Percentiles rank a stretch among this genome's conserved stretches.
Conservation (phyloP, 495 filamentous ascomycete genomes). For the Cudoniella acicularis region DNA sequence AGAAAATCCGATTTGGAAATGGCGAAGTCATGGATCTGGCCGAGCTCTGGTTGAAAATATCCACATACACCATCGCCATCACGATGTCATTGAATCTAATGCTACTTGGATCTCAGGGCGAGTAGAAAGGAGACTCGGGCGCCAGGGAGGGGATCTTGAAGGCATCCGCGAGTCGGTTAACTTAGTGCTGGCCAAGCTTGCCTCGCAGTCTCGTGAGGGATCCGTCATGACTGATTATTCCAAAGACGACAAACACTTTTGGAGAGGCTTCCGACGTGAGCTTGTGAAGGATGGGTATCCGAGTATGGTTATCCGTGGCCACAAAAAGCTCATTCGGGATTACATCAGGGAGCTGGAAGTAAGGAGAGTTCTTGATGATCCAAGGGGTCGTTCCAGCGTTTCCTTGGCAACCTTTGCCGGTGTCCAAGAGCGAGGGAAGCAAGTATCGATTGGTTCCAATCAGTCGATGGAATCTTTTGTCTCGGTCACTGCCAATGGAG, state of each 20-base stretch:
- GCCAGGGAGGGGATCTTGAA: not conserved
- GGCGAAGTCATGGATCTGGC: not conserved
- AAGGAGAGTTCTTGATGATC: slow-evolving; percentile 13
- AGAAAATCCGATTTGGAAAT: slow-evolving; percentile 9
- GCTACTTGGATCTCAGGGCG: not conserved
- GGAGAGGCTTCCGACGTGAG: slow-evolving; percentile 12
- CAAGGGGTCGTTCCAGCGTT: not conserved
- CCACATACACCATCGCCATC: slow-evolving; percentile 5
- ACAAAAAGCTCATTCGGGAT: slow-evolving; percentile 12
- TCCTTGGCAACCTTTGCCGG: not conserved
- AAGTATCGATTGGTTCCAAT: too few species aligned
- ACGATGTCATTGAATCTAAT: not conserved
- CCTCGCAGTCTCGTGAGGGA: not conserved
- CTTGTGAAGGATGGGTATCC: slow-evolving; percentile 9
- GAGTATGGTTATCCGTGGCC: not conserved
- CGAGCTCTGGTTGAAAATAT: slow-evolving; percentile 4
- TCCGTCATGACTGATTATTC: slow-evolving; percentile 6
- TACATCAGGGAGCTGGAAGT: slow-evolving; percentile 15
- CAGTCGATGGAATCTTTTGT: too few species aligned
- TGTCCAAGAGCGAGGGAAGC: too few species aligned
- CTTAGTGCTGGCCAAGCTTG: not conserved
- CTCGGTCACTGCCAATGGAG: too few species aligned
- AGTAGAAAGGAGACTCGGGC: not conserved
- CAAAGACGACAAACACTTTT: slow-evolving; percentile 9
- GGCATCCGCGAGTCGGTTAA: slow-evolving; percentile 5